These are phyloP conservation scores for Zea mays DNA, from an alignment of 176 grass and related monocot genomes.

Conservation along the genomic window Zm-B73-REFERENCE-NAM-5.0 NC_050099.1:1140501-1141000, in stretches of 20 bases:
- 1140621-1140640: constrained; percentile 40
- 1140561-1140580: not conserved
- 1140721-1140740: not conserved
- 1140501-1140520: not conserved
- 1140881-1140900: constrained; percentile 40
- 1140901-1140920: constrained; percentile 41
- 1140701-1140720: constrained; percentile 26
- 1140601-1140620: constrained; percentile 27
- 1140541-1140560: not conserved
- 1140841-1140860: constrained; percentile 6
- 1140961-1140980: constrained; percentile 81
- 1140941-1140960: constrained; percentile 37
- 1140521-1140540: constrained; percentile 3
- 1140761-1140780: constrained; percentile 48
- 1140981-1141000: constrained; percentile 57
- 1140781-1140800: not conserved
- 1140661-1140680: not conserved
- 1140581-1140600: not conserved
- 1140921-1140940: constrained; percentile 33
- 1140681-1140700: constrained; percentile 1
- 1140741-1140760: not conserved
- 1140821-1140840: constrained; percentile 16
- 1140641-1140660: constrained; percentile 17
- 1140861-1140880: not conserved
- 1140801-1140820: constrained; percentile 31